phyloP scores from a whole-genome alignment of 2,329 filamentous ascomycete genomes.

The Aspergillus pseudoglaucus region DNA sequence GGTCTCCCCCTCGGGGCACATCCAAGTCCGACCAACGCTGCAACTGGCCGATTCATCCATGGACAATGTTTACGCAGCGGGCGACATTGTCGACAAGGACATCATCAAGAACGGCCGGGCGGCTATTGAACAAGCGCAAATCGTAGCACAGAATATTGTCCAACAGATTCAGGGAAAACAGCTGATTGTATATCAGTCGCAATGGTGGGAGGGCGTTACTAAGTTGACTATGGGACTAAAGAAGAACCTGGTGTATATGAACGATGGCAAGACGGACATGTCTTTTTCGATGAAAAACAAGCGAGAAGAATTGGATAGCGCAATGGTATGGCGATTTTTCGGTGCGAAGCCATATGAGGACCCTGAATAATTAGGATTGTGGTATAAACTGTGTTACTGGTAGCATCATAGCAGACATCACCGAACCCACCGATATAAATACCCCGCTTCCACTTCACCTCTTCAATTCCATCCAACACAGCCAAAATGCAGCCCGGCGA shows the following conservation, averaged over 20 bases:
- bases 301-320: conserved; percentile 37
- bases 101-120: conserved; percentile 50
- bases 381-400: background rate
- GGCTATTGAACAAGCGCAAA: conserved; percentile 47
- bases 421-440: background rate
- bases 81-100: conserved; percentile 54
- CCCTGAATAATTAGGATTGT: background rate
- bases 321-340: conserved; percentile 36
- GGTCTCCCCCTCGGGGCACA: conserved; percentile 44
- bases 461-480: background rate
- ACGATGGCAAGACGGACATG: conserved; percentile 41
- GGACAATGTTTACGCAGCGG: conserved; percentile 55
- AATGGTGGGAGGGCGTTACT: conserved; percentile 46
- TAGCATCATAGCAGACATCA: no score
- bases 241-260: conserved; percentile 40
- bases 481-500: background rate
- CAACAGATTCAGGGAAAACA: conserved; percentile 38
- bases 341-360: conserved; percentile 40
- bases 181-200: conserved; percentile 37
- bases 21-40: conserved; percentile 51
- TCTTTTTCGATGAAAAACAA: conserved; percentile 38
- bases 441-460: background rate
- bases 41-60: conserved; percentile 47
- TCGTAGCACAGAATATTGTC: conserved; percentile 52
- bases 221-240: conserved; percentile 50